Conservation (phyloP, 495 filamentous ascomycete species). For the Chaetomium cochliodes region DNA sequence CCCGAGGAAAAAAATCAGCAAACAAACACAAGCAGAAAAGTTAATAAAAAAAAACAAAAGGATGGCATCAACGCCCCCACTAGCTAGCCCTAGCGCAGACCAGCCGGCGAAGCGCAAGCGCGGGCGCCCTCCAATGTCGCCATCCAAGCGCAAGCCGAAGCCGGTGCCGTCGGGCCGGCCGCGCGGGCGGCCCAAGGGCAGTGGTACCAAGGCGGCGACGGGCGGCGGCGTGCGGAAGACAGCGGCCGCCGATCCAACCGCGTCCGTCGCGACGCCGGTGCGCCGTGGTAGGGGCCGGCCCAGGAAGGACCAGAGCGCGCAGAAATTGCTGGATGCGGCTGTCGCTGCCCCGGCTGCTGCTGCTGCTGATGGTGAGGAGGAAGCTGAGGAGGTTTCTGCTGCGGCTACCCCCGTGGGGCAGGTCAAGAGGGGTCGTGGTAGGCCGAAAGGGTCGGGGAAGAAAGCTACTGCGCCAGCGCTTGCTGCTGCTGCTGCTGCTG, state of each 20-base stretch:
- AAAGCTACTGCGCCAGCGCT: not conserved
- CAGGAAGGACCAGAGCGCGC: not conserved
- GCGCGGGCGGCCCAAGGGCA: slow-evolving; percentile 47
- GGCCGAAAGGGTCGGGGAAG: slow-evolving; percentile 6
- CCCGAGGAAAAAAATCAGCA: not conserved
- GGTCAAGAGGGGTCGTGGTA: slow-evolving; percentile 7
- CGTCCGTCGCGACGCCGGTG: slow-evolving; percentile 9
- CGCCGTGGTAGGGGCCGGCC: slow-evolving; percentile 13
- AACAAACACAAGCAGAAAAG: not conserved
- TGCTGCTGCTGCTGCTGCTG: not conserved
- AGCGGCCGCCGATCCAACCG: not conserved
- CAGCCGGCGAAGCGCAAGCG: slow-evolving; percentile 45
- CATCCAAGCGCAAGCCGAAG: slow-evolving; percentile 34
- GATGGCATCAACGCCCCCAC: slow-evolving; percentile 15
- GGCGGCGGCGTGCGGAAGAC: slow-evolving; percentile 5
- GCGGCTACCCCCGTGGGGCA: not conserved
- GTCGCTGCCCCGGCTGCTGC: not conserved
- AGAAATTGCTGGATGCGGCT: not conserved
- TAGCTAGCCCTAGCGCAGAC: not conserved
- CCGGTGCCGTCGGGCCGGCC: slow-evolving; percentile 42
- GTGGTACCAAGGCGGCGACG: slow-evolving; percentile 41
- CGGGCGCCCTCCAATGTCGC: slow-evolving; percentile 39
- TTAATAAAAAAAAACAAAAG: not conserved
- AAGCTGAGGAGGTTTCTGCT: not conserved
- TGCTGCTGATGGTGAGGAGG: not conserved